Conservation (phyloP, 2,329 filamentous ascomycete species). For the Colletotrichum sp. region DNA sequence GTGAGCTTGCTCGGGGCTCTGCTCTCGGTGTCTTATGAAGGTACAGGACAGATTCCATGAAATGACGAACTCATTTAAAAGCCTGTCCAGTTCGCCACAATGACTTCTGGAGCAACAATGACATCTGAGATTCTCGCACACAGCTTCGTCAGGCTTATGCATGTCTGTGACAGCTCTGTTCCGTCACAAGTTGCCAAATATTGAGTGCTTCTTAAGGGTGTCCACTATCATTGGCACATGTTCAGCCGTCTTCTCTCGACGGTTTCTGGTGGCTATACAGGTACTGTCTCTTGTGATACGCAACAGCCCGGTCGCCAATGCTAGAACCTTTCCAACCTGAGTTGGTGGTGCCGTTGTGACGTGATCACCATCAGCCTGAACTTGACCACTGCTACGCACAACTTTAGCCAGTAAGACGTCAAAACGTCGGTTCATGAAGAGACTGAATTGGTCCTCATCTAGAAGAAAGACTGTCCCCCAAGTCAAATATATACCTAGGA, state of each 20-base stretch:
- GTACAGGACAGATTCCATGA: neutral
- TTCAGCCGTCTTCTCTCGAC: neutral
- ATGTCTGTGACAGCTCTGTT: neutral
- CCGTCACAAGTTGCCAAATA: too few relatives aligned
- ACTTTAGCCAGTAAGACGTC: neutral
- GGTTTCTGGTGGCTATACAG: neutral
- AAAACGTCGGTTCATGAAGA: accelerated
- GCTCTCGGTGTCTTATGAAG: neutral
- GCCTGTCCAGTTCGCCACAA: neutral
- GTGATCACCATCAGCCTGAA: too few relatives aligned
- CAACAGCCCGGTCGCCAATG: neutral
- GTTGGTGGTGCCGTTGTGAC: too few relatives aligned
- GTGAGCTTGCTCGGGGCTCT: neutral
- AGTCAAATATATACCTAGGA: neutral
- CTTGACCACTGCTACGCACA: neutral
- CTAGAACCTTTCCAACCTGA: neutral
- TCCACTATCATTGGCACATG: neutral
- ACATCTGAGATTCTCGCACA: neutral
- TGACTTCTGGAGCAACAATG: neutral
- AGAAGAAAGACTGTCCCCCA: neutral
- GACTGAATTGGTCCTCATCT: neutral
- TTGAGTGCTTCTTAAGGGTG: neutral
- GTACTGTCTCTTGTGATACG: neutral
- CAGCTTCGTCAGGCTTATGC: neutral
- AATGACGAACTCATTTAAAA: accelerated